A percentile compares a stretch with the other conserved stretches of the same genome.
phyloP scores from a whole-genome alignment of 2,329 filamentous ascomycete species.

The Talaromyces atroroseus region DNA sequence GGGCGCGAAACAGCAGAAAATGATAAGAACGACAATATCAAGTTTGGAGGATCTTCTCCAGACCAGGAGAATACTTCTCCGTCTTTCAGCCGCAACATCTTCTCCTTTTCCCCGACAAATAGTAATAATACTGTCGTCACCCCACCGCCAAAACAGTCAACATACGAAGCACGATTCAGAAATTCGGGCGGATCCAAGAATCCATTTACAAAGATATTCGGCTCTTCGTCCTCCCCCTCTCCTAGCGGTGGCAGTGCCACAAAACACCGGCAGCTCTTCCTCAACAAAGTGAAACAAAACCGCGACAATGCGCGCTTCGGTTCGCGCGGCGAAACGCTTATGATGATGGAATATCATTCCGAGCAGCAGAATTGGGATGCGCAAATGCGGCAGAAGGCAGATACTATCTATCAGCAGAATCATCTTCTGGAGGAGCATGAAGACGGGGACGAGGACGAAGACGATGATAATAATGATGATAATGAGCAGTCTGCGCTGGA shows the following conservation, averaged over 20 bases:
- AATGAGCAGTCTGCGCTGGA: slow-evolving; percentile 26
- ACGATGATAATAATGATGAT: neutral
- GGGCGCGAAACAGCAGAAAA: neutral
- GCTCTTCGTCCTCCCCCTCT: neutral
- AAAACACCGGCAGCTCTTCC: slow-evolving; percentile 34
- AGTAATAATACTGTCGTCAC: neutral
- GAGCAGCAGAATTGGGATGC: slow-evolving; percentile 37
- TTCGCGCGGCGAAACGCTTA: slow-evolving; percentile 38
- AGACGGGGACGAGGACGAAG: slow-evolving; percentile 16
- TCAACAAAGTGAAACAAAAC: slow-evolving; percentile 37
- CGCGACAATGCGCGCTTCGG: slow-evolving; percentile 36
- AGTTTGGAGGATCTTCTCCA: neutral
- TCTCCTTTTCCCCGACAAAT: slow-evolving; percentile 2
- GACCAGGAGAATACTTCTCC: slow-evolving; percentile 1
- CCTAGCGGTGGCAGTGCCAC: slow-evolving; percentile 16
- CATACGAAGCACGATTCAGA: slow-evolving; percentile 32
- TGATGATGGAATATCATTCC: slow-evolving; percentile 37
- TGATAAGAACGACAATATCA: neutral
- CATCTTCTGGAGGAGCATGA: slow-evolving; percentile 17
- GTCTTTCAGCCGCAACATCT: neutral
- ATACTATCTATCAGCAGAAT: slow-evolving; percentile 19
- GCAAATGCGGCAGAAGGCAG: slow-evolving; percentile 30
- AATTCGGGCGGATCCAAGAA: slow-evolving; percentile 30
- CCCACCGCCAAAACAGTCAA: slow-evolving; percentile 13
- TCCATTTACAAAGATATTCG: slow-evolving; percentile 16